Evolutionary conservation across 1,139 yeast genomes (phyloP), one percentile per base, ranked within the genome.

Genomic region (Geotrichum bryndzae): DNA sequence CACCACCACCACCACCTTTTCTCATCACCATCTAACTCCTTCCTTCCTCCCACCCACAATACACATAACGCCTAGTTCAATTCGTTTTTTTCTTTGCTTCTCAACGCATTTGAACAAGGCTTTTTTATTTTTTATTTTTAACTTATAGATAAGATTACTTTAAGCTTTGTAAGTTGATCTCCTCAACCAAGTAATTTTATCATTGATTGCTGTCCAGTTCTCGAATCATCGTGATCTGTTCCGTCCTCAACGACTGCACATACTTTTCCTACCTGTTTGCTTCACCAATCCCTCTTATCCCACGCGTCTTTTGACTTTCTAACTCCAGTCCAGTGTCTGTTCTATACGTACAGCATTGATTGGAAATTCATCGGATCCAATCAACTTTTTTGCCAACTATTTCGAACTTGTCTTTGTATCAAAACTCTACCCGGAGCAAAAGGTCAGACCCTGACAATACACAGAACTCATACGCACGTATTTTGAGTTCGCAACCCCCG

Each of bases 401-500:
- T 56, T 41, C 55, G 27, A 56, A 56, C 38, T 38, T 56, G 54
- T 56, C 59, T 54, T 50, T 22, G 3, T 38, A 27, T 41, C 45
- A 41, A 23, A 25, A 23, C 1, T 38, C 52, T 10, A 29, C 25
- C 41, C 35, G 10, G 25, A 23, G 27, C 31, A 29, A 22, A 23
- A 56, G 59, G n/a, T 48, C 55, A 33, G 54, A 31, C 41, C 15
- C 56, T 54, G 58, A 46, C 53, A 38, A 25, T 18, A 15, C 31
- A 22, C 15, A 52, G 56, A 59, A 52, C 56, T 51, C 58, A 35
- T 53, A 51, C 38, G 53, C 54, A 6, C 31, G 54, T 51, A 38
- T 48, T 31, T 27, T 27, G 58, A 55, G 57, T 51, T 59, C 58
- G 55, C 57, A 38, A 52, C 58, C 54, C 56, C 62, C 59, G 61